Conservation (phyloP, 257 asterid genomes). For the Scutellaria galericulata region DNA sequence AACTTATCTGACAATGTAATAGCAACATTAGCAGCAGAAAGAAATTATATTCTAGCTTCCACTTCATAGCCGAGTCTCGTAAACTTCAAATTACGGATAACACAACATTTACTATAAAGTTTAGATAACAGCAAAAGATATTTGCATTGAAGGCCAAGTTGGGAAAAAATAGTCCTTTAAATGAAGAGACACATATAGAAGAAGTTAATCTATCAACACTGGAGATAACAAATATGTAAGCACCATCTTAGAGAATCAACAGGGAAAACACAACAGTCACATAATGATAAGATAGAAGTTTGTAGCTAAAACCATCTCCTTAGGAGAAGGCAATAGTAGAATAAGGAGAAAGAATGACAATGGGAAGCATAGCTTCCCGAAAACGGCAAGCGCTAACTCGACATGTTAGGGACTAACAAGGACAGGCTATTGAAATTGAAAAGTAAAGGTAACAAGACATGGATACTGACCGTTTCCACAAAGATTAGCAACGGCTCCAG, state of each 20-base stretch:
- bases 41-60: slow-evolving; percentile 1
- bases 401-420: slow-evolving; percentile 8
- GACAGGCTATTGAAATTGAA: background rate
- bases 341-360: background rate
- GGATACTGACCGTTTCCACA: slow-evolving; percentile 76
- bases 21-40: slow-evolving; percentile 27
- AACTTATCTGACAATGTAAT: slow-evolving; percentile 61
- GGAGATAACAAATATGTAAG: background rate
- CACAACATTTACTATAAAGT: background rate
- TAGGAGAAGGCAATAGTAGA: background rate
- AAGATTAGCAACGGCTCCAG: slow-evolving; percentile 90
- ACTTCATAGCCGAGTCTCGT: background rate
- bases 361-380: no score
- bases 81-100: slow-evolving; percentile 1
- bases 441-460: background rate
- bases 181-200: background rate
- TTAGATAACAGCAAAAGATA: background rate
- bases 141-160: no score
- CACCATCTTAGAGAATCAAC: background rate
- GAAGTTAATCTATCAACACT: no score
- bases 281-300: background rate
- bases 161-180: no score
- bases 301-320: background rate
- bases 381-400: background rate
- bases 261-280: background rate